phyloP scores from a whole-genome alignment of 345 rosid genomes.

The Gossypium raimondii region DNA sequence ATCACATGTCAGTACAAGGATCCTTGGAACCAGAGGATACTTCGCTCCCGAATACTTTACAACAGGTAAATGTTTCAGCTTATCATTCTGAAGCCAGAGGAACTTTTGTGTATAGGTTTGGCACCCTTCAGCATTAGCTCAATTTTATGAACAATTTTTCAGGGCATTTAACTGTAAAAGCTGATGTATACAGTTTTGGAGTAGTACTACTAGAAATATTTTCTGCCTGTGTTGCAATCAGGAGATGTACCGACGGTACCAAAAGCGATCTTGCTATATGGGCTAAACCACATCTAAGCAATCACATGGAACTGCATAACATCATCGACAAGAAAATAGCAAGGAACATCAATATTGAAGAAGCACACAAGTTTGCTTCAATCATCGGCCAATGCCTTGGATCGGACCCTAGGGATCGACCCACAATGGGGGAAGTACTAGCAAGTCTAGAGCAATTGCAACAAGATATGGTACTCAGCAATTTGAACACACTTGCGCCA shows the following conservation, averaged over 20 bases:
- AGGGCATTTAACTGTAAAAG: conserved; percentile 26
- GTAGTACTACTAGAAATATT: conserved; percentile 36
- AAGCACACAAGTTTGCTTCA: conserved; percentile 28
- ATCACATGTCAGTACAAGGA: conserved; percentile 22
- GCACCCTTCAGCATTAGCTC: not conserved
- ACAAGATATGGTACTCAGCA: not conserved
- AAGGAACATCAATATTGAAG: conserved; percentile 20
- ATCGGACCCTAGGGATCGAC: conserved; percentile 21
- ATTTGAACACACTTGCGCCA: not conserved
- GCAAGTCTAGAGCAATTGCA: conserved; percentile 16
- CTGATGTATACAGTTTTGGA: conserved; percentile 37
- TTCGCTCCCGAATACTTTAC: conserved; percentile 45
- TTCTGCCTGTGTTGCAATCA: conserved; percentile 24
- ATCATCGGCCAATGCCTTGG: conserved; percentile 26
- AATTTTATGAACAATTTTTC: not conserved
- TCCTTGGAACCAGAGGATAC: conserved; percentile 47
- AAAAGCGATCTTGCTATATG: conserved; percentile 11
- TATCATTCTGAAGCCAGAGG: not conserved
- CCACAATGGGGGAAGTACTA: conserved; percentile 18
- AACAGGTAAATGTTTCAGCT: conserved; percentile 27
- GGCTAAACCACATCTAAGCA: conserved; percentile 26
- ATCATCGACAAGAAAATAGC: conserved; percentile 32
- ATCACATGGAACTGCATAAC: conserved; percentile 15
- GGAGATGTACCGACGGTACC: conserved; percentile 14
- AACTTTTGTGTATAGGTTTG: not conserved